A percentile compares a stretch with the other conserved stretches of the same genome.
Evolutionary conservation across 257 asterid species (phyloP).

Genomic region (Salvia splendens): DNA sequence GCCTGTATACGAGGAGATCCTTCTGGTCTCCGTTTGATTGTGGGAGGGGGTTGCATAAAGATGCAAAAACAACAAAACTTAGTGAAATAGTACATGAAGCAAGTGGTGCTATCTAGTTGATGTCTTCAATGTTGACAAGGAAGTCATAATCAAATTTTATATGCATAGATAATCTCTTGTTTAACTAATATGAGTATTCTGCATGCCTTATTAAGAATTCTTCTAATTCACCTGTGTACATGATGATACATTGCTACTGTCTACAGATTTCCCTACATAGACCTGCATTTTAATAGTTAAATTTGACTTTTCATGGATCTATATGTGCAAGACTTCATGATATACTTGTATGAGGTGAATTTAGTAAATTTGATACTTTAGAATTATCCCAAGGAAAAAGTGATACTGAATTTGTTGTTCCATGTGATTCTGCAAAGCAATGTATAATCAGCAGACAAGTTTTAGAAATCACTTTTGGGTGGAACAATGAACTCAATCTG

Average conservation of each 20-base stretch:
- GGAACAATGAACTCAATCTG: neutral
- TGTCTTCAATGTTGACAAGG: neutral
- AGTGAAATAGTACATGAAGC: too few relatives aligned
- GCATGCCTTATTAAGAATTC: neutral
- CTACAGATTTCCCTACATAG: neutral
- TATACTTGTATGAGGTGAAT: neutral
- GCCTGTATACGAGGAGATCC: too few relatives aligned
- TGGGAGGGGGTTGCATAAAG: too few relatives aligned
- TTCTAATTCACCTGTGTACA: neutral
- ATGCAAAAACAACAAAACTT: too few relatives aligned
- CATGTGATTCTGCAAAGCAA: constrained; percentile 1
- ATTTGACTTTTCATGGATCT: neutral
- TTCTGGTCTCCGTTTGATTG: too few relatives aligned
- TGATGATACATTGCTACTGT: neutral
- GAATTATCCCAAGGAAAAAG: neutral
- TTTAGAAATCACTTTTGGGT: neutral
- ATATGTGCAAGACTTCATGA: neutral
- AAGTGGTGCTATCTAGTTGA: neutral
- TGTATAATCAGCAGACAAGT: neutral
- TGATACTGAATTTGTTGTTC: neutral
- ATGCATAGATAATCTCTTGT: neutral
- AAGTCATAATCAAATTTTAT: neutral
- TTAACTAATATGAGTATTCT: neutral
- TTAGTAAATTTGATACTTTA: neutral
- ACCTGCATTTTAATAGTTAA: neutral